phyloP scores from a whole-genome alignment of 163 green algal genomes.

The Scenedesmus sp. region DNA sequence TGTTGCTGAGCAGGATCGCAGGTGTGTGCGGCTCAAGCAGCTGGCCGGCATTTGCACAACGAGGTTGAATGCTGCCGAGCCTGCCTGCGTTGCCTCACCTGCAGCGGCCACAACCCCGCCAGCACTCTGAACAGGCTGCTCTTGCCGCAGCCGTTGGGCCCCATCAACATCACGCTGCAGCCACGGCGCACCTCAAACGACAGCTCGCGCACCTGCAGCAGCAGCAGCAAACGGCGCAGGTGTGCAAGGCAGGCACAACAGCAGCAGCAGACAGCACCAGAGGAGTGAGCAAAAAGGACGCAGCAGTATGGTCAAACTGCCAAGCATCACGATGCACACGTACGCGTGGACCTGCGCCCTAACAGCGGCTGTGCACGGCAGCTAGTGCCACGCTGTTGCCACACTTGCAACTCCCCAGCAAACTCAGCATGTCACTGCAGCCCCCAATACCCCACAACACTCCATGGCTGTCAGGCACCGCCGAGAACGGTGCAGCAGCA shows the following conservation, averaged over 20 bases:
- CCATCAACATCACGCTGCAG: slow-evolving; percentile 92
- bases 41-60: background rate
- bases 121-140: slow-evolving; percentile 92
- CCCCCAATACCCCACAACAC: background rate
- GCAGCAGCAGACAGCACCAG: background rate
- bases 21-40: too few species aligned
- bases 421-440: background rate
- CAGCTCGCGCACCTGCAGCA: slow-evolving; percentile 82
- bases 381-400: too few species aligned
- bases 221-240: background rate
- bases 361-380: too few species aligned
- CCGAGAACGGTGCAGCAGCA: background rate
- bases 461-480: background rate
- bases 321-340: background rate
- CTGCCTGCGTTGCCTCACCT: slow-evolving; percentile 62
- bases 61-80: background rate
- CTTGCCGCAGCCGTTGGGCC: slow-evolving; percentile 96
- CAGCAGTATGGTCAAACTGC: too few species aligned
- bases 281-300: background rate
- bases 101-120: slow-evolving; percentile 92
- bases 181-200: slow-evolving; percentile 83
- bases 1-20: too few species aligned
- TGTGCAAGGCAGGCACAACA: background rate
- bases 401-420: too few species aligned
- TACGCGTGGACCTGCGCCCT: background rate